Conservation (phyloP, 208 protist genomes). For the Trypanosoma scelopori region DNA sequence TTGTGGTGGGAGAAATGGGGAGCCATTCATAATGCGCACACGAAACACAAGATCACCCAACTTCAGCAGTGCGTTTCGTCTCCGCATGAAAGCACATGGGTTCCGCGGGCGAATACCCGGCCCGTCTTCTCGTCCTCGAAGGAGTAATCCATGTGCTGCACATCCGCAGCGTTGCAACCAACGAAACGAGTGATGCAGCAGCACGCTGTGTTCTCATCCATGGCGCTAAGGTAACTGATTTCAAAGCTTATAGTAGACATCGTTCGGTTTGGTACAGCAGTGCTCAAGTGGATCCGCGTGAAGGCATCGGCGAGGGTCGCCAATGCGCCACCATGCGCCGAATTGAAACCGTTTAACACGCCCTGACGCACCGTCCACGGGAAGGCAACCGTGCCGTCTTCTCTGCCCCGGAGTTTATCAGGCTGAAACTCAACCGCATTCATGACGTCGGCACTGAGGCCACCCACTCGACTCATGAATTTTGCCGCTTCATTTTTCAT, state of each 20-base stretch:
- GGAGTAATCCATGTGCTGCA: slow-evolving; percentile 72
- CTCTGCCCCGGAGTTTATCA: slow-evolving; percentile 33
- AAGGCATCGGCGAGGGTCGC: slow-evolving; percentile 82
- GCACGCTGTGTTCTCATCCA: slow-evolving; percentile 65
- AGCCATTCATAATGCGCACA: too few species aligned
- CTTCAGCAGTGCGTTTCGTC: slow-evolving; percentile 9
- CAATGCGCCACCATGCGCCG: slow-evolving; percentile 83
- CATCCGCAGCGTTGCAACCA: slow-evolving; percentile 27
- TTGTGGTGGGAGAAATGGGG: too few species aligned
- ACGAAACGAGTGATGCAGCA: slow-evolving; percentile 71
- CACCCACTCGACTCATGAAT: slow-evolving; percentile 29
- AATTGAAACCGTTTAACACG: slow-evolving; percentile 74
- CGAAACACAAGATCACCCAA: not conserved
- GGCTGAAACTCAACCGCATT: slow-evolving; percentile 62
- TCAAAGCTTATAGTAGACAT: slow-evolving; percentile 73
- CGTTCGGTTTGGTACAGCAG: slow-evolving; percentile 23
- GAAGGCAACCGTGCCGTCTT: slow-evolving; percentile 56
- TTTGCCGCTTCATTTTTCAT: slow-evolving; percentile 37
- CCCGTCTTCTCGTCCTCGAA: slow-evolving; percentile 63
- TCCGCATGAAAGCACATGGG: slow-evolving; percentile 54
- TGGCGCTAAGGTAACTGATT: slow-evolving; percentile 76
- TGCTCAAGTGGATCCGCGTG: slow-evolving; percentile 66
- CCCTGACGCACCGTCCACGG: slow-evolving; percentile 51
- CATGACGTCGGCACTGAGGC: slow-evolving; percentile 59
- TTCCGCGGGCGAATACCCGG: slow-evolving; percentile 72